Conservation (phyloP, 2,329 filamentous ascomycete species). For the Aspergillus sp. region DNA sequence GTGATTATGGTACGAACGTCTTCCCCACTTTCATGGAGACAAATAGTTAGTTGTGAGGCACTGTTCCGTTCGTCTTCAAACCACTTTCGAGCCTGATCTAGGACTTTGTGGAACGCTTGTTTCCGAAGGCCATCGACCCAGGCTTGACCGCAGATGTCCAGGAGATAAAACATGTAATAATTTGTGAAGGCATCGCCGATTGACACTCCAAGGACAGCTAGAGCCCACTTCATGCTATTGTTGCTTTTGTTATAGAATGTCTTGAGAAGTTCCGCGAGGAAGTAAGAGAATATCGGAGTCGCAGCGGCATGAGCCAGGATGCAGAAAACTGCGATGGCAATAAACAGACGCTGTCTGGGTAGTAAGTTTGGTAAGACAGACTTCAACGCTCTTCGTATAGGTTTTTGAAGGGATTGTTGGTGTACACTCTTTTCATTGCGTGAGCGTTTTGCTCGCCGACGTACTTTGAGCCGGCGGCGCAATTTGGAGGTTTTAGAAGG, state of each 20-base stretch:
- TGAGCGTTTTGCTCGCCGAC: background rate
- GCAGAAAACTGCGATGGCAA: constrained; percentile 62
- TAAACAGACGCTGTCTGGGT: constrained; percentile 49
- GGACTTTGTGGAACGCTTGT: constrained; percentile 66
- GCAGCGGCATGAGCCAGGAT: constrained; percentile 65
- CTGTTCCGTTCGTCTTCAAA: constrained; percentile 71
- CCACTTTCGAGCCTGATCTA: constrained; percentile 76
- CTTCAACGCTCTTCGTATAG: constrained; percentile 57
- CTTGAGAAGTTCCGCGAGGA: constrained; percentile 70
- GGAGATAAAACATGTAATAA: constrained; percentile 67
- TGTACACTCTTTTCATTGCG: background rate
- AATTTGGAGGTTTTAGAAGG: background rate
- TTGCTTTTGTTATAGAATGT: constrained; percentile 63
- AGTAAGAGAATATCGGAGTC: constrained; percentile 73
- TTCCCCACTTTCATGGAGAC: constrained; percentile 77
- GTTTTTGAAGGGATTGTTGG: background rate
- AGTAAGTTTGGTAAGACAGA: constrained; percentile 71
- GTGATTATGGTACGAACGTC: constrained; percentile 83
- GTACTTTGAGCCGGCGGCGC: background rate
- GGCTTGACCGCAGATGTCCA: constrained; percentile 69
- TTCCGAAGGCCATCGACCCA: constrained; percentile 75
- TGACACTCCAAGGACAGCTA: constrained; percentile 68
- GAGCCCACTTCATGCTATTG: constrained; percentile 63
- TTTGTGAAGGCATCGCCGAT: constrained; percentile 64
- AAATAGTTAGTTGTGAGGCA: constrained; percentile 64